A percentile compares a stretch with the other conserved stretches of the same genome.
phyloP scores from a whole-genome alignment of 768 basidiomycete genomes.

The Suillus fuscotomentosus region DNA sequence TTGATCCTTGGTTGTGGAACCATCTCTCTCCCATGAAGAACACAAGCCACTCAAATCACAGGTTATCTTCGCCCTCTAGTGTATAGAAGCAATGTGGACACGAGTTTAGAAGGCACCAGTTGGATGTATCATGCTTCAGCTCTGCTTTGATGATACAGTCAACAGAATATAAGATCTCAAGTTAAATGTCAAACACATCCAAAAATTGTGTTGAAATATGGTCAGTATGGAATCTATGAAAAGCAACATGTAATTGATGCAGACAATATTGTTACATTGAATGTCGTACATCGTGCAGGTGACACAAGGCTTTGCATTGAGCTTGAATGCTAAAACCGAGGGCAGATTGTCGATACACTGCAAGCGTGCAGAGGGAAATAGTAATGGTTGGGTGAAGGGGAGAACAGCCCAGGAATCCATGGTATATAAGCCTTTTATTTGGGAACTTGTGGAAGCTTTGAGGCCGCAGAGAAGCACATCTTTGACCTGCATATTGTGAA shows the following conservation, averaged over 20 bases:
- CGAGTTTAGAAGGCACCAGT: not conserved
- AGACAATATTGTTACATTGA: not conserved
- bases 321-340: constrained; percentile 12
- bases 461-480: not conserved
- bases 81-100: constrained; percentile 11
- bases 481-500: not conserved
- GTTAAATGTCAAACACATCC: constrained; percentile 11
- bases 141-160: constrained; percentile 6
- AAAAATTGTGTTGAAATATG: constrained; percentile 2
- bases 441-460: not conserved
- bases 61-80: not conserved
- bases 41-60: not conserved
- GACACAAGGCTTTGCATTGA: constrained; percentile 5
- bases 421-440: not conserved
- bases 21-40: no score
- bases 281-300: constrained; percentile 4
- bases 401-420: not conserved
- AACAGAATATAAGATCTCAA: constrained; percentile 8
- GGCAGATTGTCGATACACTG: constrained; percentile 7
- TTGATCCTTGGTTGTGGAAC: no score
- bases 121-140: constrained; percentile 1
- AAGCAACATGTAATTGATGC: not conserved
- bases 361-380: constrained; percentile 15
- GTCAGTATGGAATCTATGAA: not conserved
- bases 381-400: constrained; percentile 3